phyloP scores from a whole-genome alignment of 257 asterid genomes.

The Paraleonurus japonicus region DNA sequence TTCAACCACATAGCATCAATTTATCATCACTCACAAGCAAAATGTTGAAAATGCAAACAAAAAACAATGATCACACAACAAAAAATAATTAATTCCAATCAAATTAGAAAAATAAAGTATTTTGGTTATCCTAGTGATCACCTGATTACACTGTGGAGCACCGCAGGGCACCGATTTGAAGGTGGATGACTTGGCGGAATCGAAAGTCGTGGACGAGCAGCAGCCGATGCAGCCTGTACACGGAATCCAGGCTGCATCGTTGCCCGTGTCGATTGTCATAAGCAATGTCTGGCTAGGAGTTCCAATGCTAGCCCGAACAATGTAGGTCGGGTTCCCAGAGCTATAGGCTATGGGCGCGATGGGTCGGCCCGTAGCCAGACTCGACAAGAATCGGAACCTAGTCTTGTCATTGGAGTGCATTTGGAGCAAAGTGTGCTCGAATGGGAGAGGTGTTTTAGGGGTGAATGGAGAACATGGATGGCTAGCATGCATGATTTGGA shows the following conservation, averaged over 20 bases:
- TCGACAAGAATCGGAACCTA: conserved; percentile 46
- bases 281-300: conserved; percentile 61
- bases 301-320: conserved; percentile 66
- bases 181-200: conserved; percentile 53
- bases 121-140: neutral
- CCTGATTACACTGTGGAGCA: conserved; percentile 62
- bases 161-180: conserved; percentile 55
- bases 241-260: conserved; percentile 78
- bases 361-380: conserved; percentile 47
- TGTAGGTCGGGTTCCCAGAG: conserved; percentile 61
- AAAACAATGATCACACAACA: too few species aligned
- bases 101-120: neutral
- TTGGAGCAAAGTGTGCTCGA: conserved; percentile 54
- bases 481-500: conserved; percentile 55
- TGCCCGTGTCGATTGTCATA: conserved; percentile 69
- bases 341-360: conserved; percentile 65
- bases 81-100: neutral
- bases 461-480: conserved; percentile 64
- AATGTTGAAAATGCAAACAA: neutral
- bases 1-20: neutral
- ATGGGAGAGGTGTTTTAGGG: conserved; percentile 40
- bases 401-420: conserved; percentile 58
- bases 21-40: neutral
- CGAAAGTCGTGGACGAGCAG: conserved; percentile 47
- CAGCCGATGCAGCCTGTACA: too few species aligned